Percentiles rank a stretch among this genome's conserved stretches.
phyloP scores from a whole-genome alignment of 75 land plant genomes.

The Selaginella moellendorffii region DNA sequence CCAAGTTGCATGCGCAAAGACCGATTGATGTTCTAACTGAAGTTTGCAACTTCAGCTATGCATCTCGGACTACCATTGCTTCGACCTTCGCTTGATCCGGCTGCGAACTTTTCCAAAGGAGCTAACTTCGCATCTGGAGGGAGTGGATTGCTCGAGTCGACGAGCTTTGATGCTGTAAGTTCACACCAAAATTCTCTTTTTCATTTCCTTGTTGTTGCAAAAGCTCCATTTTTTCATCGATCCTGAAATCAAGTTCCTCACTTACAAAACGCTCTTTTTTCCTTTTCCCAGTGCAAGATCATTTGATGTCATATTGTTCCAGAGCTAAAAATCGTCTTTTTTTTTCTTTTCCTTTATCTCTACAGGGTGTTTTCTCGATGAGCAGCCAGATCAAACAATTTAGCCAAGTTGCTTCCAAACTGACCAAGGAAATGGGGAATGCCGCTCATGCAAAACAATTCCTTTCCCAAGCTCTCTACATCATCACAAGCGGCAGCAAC shows the following conservation, averaged over 20 bases:
- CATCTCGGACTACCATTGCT: background rate
- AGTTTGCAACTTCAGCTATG: background rate
- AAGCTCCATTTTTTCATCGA: background rate
- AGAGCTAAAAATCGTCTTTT: background rate
- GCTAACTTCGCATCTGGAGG: conserved; percentile 6
- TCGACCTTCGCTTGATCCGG: background rate
- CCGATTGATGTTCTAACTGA: background rate
- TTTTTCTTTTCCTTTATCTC: background rate
- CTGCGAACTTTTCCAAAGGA: background rate
- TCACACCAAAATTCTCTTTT: background rate
- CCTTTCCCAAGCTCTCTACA: background rate
- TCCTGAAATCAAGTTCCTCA: background rate
- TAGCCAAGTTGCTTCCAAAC: background rate
- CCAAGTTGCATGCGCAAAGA: background rate
- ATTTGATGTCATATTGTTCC: background rate
- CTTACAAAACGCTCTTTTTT: too few relatives aligned
- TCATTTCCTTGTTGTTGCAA: background rate
- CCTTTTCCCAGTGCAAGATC: too few relatives aligned
- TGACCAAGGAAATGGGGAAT: background rate
- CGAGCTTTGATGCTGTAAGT: background rate
- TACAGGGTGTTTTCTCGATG: background rate
- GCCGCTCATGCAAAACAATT: background rate
- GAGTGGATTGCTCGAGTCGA: conserved; percentile 1
- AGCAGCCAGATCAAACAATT: background rate
- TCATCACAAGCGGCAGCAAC: background rate